Evolutionary conservation across 1,139 yeast genomes (phyloP), one percentile per base, ranked within the genome.

Genomic region (Yamadazyma diddensiae): DNA sequence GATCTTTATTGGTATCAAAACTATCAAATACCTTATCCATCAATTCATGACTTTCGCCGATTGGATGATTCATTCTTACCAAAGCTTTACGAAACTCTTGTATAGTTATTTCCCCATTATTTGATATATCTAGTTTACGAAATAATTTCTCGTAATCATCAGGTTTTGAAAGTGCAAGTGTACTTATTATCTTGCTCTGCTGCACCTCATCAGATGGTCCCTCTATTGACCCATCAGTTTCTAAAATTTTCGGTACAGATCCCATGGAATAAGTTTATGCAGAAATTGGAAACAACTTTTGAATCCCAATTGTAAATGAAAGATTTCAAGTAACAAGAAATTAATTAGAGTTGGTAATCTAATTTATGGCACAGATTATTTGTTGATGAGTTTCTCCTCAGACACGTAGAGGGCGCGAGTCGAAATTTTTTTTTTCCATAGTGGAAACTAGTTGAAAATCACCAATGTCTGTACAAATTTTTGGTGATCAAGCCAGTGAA

Each of bases 401-500:
- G 29, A 27, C 37, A 34, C 37, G 37, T 28, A 24, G 4, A 8
- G 5, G 19, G 8, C 21, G 27, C 34, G 36, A 36, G 28, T 13
- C 15, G 31, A 32, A 32, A 29, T 30, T 30, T 33, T 33, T 33
- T 33, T 28, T 21, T 18, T 9, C 6, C 22, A 21, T 8, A 26
- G 15, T 7, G 11, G 18, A n/a, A n/a, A n/a, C n/a, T n/a, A n/a
- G n/a, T n/a, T n/a, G n/a, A n/a, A n/a, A n/a, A n/a, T n/a, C n/a
- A n/a, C 22, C 13, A 25, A 69, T 69, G 94, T 80, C 88, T 44
- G 94, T 88, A 43, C 92, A 87, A 52, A 90, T 92, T 54, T 87
- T 92, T 65, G 95, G 95, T 41, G 98, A 94, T 59, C 96, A 92
- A 62, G 97, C 94, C 36, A 82, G 94, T 6, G 98, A 92, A 62